These are phyloP conservation scores for Kazachstania bromeliacearum DNA, from an alignment of 805 yeast species.

Conservation along the genomic window DNA sequence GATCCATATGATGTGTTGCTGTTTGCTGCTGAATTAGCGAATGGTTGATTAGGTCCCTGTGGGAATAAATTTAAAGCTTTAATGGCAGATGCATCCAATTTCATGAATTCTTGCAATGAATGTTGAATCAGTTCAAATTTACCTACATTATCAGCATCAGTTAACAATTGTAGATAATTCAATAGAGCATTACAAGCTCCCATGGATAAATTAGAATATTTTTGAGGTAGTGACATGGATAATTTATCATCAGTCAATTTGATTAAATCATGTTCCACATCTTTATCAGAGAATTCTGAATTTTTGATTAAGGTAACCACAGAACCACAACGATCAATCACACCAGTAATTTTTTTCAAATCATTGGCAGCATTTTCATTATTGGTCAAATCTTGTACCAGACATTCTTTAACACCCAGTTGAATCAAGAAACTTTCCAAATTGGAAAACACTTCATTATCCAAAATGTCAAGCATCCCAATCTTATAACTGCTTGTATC, in stretches of 20 bases:
- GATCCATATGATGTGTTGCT: constrained; percentile 6
- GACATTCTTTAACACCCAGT: constrained; percentile 77
- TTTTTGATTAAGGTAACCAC: constrained; percentile 53
- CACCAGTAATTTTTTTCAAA: constrained; percentile 53
- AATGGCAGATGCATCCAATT: constrained; percentile 82
- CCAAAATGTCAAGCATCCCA: constrained; percentile 71
- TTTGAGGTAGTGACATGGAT: constrained; percentile 23
- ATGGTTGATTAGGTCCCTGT: constrained; percentile 14
- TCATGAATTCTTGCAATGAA: constrained; percentile 73
- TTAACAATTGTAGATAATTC: constrained; percentile 54
- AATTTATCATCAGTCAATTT: constrained; percentile 52
- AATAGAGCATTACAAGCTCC: constrained; percentile 45
- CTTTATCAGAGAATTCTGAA: constrained; percentile 51
- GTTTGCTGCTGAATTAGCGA: constrained; percentile 6
- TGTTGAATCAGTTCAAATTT: constrained; percentile 52
- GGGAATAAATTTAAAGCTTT: constrained; percentile 85
- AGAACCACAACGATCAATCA: constrained; percentile 70
- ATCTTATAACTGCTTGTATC: constrained; percentile 61
- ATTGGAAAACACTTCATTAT: constrained; percentile 80
- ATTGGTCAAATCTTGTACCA: constrained; percentile 39
- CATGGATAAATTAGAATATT: constrained; percentile 21
- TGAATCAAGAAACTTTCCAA: constrained; percentile 81
- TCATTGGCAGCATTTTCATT: constrained; percentile 31
- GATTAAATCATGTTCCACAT: constrained; percentile 69
- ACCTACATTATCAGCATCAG: constrained; percentile 47